phyloP scores from a whole-genome alignment of 176 grass and related monocot species.

The Oryza meridionalis region DNA sequence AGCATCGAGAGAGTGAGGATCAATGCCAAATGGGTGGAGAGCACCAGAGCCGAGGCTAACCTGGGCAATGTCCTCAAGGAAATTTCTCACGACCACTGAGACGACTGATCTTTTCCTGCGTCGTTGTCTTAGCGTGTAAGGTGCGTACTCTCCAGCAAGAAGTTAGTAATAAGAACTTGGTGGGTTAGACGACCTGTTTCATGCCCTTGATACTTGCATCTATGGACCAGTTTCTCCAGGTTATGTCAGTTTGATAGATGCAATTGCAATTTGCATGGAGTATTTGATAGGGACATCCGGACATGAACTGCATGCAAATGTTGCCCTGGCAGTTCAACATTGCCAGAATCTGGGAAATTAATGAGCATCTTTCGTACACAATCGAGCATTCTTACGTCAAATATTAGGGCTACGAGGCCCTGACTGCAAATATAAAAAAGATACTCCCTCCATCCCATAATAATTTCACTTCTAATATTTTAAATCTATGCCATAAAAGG shows the following conservation, averaged over 20 bases:
- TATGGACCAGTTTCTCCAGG: neutral
- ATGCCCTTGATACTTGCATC: neutral
- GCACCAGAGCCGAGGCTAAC: slow-evolving; percentile 62
- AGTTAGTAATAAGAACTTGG: neutral
- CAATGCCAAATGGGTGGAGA: slow-evolving; percentile 78
- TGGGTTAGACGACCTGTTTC: neutral
- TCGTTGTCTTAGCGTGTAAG: neutral
- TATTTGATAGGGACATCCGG: neutral
- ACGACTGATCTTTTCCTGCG: neutral
- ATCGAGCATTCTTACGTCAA: neutral
- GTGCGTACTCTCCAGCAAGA: neutral
- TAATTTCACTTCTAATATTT: too few species aligned
- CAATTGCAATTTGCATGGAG: neutral
- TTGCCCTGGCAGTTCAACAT: neutral
- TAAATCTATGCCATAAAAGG: too few species aligned
- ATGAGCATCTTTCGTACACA: neutral
- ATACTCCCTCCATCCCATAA: too few species aligned
- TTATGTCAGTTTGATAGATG: neutral
- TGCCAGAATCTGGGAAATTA: neutral
- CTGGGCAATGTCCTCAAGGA: slow-evolving; percentile 59
- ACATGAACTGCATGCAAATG: neutral
- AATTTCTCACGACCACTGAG: slow-evolving; percentile 47
- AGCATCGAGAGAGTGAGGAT: slow-evolving; percentile 81
- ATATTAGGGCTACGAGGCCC: neutral
- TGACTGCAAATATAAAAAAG: too few species aligned